Evolutionary conservation across 73 alveolate species (phyloP).

Genomic region (Effrenium voratum): DNA sequence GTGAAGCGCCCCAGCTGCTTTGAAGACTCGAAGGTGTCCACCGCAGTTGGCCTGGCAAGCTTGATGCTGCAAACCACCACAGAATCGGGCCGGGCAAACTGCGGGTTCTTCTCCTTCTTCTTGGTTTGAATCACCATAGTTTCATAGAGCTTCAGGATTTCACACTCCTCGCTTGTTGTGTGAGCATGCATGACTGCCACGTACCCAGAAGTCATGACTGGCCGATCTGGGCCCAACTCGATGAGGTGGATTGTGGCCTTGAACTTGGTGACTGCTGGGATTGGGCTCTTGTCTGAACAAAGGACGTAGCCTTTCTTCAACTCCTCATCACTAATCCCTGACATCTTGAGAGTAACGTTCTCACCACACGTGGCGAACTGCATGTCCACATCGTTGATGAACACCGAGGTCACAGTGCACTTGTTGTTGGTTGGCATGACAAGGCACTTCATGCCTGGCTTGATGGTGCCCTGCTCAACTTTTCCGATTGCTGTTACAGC

Average conservation of each 20-base stretch:
- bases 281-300: slow-evolving; percentile 96
- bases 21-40: slow-evolving; percentile 60
- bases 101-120: slow-evolving; percentile 95
- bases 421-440: slow-evolving; percentile 84
- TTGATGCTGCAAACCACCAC: slow-evolving; percentile 93
- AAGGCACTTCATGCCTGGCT: slow-evolving; percentile 95
- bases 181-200: slow-evolving; percentile 92
- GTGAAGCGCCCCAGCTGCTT: slow-evolving; percentile 97
- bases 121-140: slow-evolving; percentile 95
- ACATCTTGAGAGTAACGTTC: slow-evolving; percentile 97
- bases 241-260: slow-evolving; percentile 97
- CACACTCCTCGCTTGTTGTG: slow-evolving; percentile 85
- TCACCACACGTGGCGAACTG: slow-evolving; percentile 98
- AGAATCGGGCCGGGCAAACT: slow-evolving; percentile 94
- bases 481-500: slow-evolving; percentile 97
- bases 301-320: slow-evolving; percentile 98
- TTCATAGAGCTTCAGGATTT: slow-evolving; percentile 94
- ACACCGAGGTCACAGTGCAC: slow-evolving; percentile 95
- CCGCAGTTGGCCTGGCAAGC: slow-evolving; percentile 83
- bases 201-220: slow-evolving; percentile 98
- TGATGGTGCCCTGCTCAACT: slow-evolving; percentile 98
- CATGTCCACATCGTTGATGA: slow-evolving; percentile 95
- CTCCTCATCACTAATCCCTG: slow-evolving; percentile 97
- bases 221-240: slow-evolving; percentile 97
- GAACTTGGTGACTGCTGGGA: slow-evolving; percentile 96